Percentiles rank a stretch among this genome's conserved stretches.
Conservation (phyloP, 2,329 filamentous ascomycete species). For the Colletotrichum filicis region DNA sequence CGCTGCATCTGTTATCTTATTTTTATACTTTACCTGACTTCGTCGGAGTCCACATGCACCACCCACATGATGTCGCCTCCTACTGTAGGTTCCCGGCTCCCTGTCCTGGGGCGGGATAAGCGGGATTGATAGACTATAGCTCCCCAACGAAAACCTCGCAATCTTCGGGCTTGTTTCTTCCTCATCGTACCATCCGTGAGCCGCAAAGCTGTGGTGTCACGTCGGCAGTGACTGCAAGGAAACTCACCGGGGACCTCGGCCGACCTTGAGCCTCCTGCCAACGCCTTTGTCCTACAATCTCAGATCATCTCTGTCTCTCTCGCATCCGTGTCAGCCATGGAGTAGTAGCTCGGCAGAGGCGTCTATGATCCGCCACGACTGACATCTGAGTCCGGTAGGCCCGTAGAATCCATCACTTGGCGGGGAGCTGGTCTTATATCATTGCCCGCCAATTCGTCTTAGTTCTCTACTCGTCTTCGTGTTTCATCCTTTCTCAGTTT, state of each 20-base stretch:
- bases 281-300: conserved; percentile 21
- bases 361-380: background rate
- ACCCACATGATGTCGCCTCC: conserved; percentile 22
- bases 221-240: background rate
- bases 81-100: background rate
- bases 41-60: conserved; percentile 11
- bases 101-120: conserved; percentile 1
- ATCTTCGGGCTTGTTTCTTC: background rate
- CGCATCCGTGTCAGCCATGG: background rate
- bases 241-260: conserved; percentile 12
- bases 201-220: background rate
- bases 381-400: conserved; percentile 1
- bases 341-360: background rate
- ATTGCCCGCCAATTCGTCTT: background rate
- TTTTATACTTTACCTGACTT: conserved; percentile 6
- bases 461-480: background rate
- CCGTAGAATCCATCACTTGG: conserved; percentile 6
- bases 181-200: background rate
- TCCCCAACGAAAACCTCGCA: background rate
- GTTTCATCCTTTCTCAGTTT: conserved; percentile 1
- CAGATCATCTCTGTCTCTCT: background rate
- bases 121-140: conserved; percentile 2
- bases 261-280: background rate
- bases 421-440: background rate
- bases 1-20: background rate